Base-by-base conservation (phyloP, 495 filamentous ascomycete species). In the Hypoxylon lienhwacheense region DNA sequence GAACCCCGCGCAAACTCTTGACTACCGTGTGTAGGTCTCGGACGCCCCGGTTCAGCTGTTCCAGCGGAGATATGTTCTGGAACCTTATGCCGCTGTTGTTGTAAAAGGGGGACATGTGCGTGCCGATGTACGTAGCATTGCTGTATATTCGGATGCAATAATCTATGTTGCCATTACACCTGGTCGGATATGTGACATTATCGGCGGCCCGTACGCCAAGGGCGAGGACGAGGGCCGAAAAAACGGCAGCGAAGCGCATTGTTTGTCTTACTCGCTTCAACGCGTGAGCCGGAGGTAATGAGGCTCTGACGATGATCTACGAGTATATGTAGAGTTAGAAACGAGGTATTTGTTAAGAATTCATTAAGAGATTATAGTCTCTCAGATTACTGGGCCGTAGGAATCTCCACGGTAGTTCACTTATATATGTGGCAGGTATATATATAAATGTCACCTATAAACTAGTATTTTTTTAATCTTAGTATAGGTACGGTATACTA, bases 11-110 rank as follows among this genome's bases (percentile, higher is more conserved):
- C n/a, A 74, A 66, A 6, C 73, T 72, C 60, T 91, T 89, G 3
- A 80, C 82, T 70, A 93, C 85, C 47, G 84, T 86, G 74, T 91
- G 86, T 5, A 95, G 80, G 78, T 90, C 90, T 36, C 90, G 85
- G 52, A 93, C 73, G 5, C 90, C 90, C 58, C 86, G 85, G 56
- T 90, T 76, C 28, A 95, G 69, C 69, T 93, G 89, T n/a, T 77
- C 66, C 2, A 76, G 74, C 35, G 91, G 85, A 15, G 72, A 67
- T 7, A 84, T 67, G 2, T 71, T 70, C 64, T 95, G 90, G 63
- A 93, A 93, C 44, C 85, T 76, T 7, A 70, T 84, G 79, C 66
- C 83, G 72, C 70, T 71, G 55, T 68, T 58, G 19, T 81, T 79
- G 16, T 80, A 78, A 67, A 95, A 95, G 0, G 86, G 85, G 16